phyloP scores from a whole-genome alignment of 2,329 filamentous ascomycete genomes.

The Sarocladiaceae sp. region DNA sequence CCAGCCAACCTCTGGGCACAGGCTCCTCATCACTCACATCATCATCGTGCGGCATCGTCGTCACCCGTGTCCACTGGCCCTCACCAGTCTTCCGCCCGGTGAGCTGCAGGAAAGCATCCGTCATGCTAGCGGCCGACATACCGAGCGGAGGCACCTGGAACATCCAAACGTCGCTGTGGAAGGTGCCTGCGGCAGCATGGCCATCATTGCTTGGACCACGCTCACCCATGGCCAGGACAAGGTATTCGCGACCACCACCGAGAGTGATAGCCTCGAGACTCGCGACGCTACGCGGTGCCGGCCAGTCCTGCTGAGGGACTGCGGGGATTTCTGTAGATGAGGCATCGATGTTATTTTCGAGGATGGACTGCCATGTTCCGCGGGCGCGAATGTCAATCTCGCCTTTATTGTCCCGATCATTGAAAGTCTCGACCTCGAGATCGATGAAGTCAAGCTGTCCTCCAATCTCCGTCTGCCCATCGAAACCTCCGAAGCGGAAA shows the following conservation, averaged over 20 bases:
- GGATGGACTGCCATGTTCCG: conserved; percentile 48
- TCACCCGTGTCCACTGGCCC: conserved; percentile 50
- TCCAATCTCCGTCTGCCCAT: conserved; percentile 63
- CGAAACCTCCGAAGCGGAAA: conserved; percentile 76
- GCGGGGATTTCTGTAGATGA: conserved; percentile 29
- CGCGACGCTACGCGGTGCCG: conserved; percentile 46
- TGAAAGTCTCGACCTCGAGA: conserved; percentile 49
- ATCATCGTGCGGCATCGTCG: conserved; percentile 43
- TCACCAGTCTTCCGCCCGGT: conserved; percentile 49
- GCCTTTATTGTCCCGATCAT: conserved; percentile 40
- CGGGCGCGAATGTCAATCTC: conserved; percentile 46
- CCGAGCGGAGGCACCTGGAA: conserved; percentile 53
- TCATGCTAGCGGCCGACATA: conserved; percentile 48
- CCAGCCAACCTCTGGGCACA: conserved; percentile 49
- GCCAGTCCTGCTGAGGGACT: conserved; percentile 36
- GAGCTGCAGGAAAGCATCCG: conserved; percentile 47
- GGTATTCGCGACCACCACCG: conserved; percentile 55
- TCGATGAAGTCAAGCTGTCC: conserved; percentile 63
- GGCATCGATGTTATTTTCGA: conserved; percentile 28
- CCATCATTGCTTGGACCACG: conserved; percentile 40
- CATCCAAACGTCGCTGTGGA: conserved; percentile 56
- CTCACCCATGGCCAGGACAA: conserved; percentile 58
- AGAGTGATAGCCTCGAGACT: conserved; percentile 49
- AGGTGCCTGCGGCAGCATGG: conserved; percentile 45
- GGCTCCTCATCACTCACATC: conserved; percentile 47